Evolutionary conservation across 2,329 filamentous ascomycete species (phyloP).

Genomic region (Microcera coccophila): DNA sequence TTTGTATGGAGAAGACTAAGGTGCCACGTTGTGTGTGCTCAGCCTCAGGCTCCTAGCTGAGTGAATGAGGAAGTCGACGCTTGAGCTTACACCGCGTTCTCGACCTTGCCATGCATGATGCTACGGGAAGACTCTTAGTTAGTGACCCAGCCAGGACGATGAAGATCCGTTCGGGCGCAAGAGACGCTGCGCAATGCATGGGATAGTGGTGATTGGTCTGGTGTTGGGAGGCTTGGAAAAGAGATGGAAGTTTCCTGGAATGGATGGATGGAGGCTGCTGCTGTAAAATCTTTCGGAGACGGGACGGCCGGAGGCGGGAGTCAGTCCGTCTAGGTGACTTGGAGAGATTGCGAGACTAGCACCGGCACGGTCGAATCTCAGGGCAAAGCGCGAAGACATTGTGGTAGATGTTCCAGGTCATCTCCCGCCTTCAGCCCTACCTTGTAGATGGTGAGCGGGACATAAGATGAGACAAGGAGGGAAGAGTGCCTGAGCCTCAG

Average conservation of each 20-base stretch:
- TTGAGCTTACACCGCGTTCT: conserved; percentile 12
- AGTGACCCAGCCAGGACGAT: not conserved
- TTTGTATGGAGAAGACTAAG: conserved; percentile 1
- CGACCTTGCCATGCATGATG: conserved; percentile 18
- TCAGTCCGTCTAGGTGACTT: too few species aligned
- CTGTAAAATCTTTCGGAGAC: too few species aligned
- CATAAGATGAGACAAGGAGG: too few species aligned
- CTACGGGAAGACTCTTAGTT: conserved; percentile 5
- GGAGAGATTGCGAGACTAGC: too few species aligned
- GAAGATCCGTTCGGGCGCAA: conserved; percentile 4
- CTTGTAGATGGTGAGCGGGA: too few species aligned
- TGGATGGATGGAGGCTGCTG: not conserved
- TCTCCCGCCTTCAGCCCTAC: too few species aligned
- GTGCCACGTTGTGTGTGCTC: conserved; percentile 1
- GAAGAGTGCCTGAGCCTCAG: too few species aligned
- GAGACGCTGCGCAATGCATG: not conserved
- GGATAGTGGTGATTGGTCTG: not conserved
- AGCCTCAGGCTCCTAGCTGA: conserved; percentile 3
- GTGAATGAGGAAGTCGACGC: conserved; percentile 2
- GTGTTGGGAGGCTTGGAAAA: not conserved
- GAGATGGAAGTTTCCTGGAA: not conserved
- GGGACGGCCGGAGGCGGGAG: too few species aligned
- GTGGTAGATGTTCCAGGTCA: too few species aligned
- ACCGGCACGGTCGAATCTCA: too few species aligned
- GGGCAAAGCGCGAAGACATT: too few species aligned